These are phyloP conservation scores for Litsea cubeba DNA, from an alignment of 164 flowering plant species.

Conservation along the genomic window DNA sequence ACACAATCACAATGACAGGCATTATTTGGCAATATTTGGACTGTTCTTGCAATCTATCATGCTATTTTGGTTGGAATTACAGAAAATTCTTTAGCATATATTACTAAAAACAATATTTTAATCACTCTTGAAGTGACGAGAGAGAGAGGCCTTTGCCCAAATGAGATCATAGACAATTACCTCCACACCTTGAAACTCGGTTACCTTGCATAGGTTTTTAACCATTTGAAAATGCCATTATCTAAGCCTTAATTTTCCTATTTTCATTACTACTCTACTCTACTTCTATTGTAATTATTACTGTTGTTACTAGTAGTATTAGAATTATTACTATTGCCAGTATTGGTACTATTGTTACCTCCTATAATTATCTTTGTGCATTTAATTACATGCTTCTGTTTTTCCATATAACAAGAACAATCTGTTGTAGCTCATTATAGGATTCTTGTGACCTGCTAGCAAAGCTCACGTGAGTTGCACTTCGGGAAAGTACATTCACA, in stretches of 20 bases:
- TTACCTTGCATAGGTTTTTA: neutral
- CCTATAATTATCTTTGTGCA: neutral
- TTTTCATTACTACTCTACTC: neutral
- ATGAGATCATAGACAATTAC: neutral
- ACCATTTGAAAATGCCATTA: no score
- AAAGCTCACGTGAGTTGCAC: conserved; percentile 60
- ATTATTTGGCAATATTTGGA: conserved; percentile 3
- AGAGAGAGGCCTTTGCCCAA: neutral
- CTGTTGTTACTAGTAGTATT: neutral
- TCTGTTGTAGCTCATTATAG: conserved; percentile 11
- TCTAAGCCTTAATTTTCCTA: neutral
- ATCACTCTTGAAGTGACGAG: neutral
- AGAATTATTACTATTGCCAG: no score
- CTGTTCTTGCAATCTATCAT: conserved; percentile 2
- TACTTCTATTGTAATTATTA: neutral
- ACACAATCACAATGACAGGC: neutral
- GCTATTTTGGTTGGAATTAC: neutral
- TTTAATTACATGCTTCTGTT: no score
- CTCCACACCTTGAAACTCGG: neutral
- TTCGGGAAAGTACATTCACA: conserved; percentile 75
- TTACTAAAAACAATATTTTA: neutral
- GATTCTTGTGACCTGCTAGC: conserved; percentile 35
- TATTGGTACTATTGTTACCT: no score
- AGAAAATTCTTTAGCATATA: neutral
- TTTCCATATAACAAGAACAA: neutral